A percentile compares a stretch with the other conserved stretches of the same genome.
phyloP scores from a whole-genome alignment of 2,329 filamentous ascomycete species.

The Parascedosporium putredinis region DNA sequence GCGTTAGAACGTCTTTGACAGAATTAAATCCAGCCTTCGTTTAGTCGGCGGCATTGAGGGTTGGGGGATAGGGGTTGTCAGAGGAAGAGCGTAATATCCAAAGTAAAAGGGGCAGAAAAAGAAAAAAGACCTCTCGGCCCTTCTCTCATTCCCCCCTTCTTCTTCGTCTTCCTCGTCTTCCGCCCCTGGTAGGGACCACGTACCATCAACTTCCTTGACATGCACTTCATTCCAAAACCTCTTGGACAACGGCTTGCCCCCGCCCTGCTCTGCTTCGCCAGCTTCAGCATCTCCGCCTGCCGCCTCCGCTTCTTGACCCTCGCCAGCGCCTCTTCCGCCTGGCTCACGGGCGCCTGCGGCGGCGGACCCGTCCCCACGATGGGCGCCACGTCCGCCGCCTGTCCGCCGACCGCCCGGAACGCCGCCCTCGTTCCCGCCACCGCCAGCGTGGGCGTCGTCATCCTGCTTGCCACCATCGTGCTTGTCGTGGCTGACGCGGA shows the following conservation, averaged over 20 bases:
- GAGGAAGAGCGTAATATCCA: neutral
- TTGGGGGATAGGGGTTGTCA: neutral
- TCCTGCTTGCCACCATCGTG: neutral
- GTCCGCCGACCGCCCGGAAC: slow-evolving; percentile 19
- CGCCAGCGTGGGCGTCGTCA: neutral
- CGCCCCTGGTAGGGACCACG: slow-evolving; percentile 8
- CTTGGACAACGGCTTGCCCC: slow-evolving; percentile 41
- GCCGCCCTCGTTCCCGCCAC: no score
- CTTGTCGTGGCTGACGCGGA: neutral
- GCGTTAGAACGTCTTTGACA: neutral
- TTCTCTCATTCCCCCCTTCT: no score
- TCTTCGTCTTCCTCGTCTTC: no score
- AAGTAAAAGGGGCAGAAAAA: neutral
- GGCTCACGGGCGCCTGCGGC: slow-evolving; percentile 38
- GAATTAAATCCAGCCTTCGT: no score
- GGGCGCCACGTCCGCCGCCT: slow-evolving; percentile 37
- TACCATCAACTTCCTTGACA: slow-evolving; percentile 58
- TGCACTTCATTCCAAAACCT: slow-evolving; percentile 84
- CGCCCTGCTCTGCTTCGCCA: slow-evolving; percentile 34
- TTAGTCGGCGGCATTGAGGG: neutral
- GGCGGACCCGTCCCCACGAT: slow-evolving; percentile 49
- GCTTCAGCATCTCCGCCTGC: slow-evolving; percentile 45
- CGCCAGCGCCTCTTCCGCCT: slow-evolving; percentile 20
- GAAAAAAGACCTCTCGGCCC: neutral
- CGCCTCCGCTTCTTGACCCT: slow-evolving; percentile 39